These are phyloP conservation scores for Cylindrotheca closterium DNA, from an alignment of 108 stramenopile species.

Conservation along the genomic window DNA sequence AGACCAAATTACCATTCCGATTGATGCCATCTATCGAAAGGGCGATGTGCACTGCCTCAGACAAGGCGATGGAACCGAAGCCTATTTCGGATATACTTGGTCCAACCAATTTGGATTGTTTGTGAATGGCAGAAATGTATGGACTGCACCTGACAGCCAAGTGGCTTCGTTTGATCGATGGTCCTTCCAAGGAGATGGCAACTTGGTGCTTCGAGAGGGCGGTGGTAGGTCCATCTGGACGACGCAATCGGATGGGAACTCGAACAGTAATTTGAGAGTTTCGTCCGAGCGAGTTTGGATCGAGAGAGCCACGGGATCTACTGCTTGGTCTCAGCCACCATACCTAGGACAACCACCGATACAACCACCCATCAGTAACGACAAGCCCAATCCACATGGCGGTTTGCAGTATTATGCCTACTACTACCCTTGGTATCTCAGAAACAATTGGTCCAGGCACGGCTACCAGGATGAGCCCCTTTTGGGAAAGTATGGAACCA, in stretches of 20 bases:
- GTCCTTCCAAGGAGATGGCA: background rate
- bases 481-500: slow-evolving; percentile 29
- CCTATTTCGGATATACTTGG: too few species aligned
- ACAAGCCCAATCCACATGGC: background rate
- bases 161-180: too few species aligned
- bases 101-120: too few species aligned
- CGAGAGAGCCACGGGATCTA: background rate
- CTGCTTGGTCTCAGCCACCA: background rate
- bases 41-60: slow-evolving; percentile 3
- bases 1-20: too few species aligned
- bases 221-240: background rate
- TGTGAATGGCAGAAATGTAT: too few species aligned
- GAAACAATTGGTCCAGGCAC: slow-evolving; percentile 22
- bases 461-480: slow-evolving; percentile 15
- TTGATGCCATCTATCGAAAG: background rate
- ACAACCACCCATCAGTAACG: background rate
- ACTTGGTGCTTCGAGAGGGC: background rate
- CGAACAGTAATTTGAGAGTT: background rate
- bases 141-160: too few species aligned
- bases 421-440: slow-evolving; percentile 33
- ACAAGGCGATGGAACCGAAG: too few species aligned
- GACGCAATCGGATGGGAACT: background rate
- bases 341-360: too few species aligned
- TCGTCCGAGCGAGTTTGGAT: background rate
- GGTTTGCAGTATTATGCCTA: slow-evolving; percentile 15